Percentiles rank a stretch among this genome's conserved stretches.
phyloP scores from a whole-genome alignment of 139 green algal species.

The Volvox reticuliferus region DNA sequence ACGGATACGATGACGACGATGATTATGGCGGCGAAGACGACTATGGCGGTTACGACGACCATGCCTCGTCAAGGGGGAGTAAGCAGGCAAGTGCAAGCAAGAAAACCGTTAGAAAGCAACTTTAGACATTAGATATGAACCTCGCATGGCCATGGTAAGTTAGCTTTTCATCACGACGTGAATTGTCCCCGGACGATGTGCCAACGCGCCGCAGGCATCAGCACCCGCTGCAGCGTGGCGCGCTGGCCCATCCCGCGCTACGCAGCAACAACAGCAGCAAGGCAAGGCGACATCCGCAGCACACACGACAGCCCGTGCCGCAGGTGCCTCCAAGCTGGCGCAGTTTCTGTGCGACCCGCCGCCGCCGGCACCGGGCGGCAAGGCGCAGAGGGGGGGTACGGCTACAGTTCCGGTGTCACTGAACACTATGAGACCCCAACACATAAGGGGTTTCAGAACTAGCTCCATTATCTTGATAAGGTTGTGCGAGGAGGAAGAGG shows the following conservation, averaged over 20 bases:
- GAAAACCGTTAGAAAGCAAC: too few relatives aligned
- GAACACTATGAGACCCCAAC: too few relatives aligned
- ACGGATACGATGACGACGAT: constrained; percentile 72
- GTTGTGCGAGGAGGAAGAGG: too few relatives aligned
- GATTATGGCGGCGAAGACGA: constrained; percentile 63
- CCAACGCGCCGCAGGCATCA: not conserved
- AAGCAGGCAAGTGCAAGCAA: not conserved
- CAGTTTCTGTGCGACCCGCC: constrained; percentile 71
- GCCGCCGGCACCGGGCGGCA: constrained; percentile 62
- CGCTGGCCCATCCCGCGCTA: not conserved
- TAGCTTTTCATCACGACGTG: too few relatives aligned
- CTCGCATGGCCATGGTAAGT: too few relatives aligned
- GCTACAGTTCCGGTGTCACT: not conserved
- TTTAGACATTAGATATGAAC: too few relatives aligned
- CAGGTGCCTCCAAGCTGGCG: constrained; percentile 84
- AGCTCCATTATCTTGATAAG: too few relatives aligned
- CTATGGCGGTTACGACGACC: constrained; percentile 61
- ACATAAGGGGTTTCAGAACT: too few relatives aligned
- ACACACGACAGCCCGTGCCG: constrained; percentile 48
- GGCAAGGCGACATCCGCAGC: constrained; percentile 2
- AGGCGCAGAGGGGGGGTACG: constrained; percentile 74
- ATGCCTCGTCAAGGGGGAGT: constrained; percentile 1
- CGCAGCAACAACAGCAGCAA: constrained; percentile 2
- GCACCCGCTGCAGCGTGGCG: not conserved
- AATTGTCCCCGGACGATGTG: not conserved